Evolutionary conservation across 305 asterid genomes (phyloP).

Genomic region (Fraxinus floribunda): DNA sequence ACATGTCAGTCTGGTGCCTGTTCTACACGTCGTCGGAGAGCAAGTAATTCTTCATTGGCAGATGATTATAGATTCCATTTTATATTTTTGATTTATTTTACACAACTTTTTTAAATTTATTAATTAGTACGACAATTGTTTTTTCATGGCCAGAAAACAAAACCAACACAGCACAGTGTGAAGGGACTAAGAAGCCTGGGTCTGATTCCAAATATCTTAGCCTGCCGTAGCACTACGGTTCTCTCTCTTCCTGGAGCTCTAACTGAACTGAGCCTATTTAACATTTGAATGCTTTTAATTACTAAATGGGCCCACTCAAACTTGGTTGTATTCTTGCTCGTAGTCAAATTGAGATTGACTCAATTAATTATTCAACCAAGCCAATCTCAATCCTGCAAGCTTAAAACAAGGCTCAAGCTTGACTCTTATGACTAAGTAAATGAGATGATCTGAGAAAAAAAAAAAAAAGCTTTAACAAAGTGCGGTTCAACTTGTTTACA

Average conservation of each 20-base stretch:
- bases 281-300: neutral
- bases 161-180: constrained; percentile 93
- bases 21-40: constrained; percentile 82
- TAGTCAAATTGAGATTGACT: neutral
- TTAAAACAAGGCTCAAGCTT: neutral
- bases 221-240: constrained; percentile 90
- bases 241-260: constrained; percentile 9
- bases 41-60: constrained; percentile 45
- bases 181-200: constrained; percentile 89
- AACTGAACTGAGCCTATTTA: neutral
- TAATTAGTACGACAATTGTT: constrained; percentile 17
- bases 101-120: constrained; percentile 10
- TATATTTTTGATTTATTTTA: constrained; percentile 1
- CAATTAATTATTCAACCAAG: neutral
- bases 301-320: neutral
- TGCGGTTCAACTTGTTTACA: neutral
- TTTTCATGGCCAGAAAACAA: constrained; percentile 72
- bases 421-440: neutral
- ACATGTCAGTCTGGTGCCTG: constrained; percentile 93
- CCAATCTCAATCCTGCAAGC: neutral
- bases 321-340: neutral
- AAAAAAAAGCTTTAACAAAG: neutral
- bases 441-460: neutral
- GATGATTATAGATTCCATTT: neutral
- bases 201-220: constrained; percentile 76